Evolutionary conservation across 768 basidiomycete species (phyloP).

Genomic region (Auricularia sp.): DNA sequence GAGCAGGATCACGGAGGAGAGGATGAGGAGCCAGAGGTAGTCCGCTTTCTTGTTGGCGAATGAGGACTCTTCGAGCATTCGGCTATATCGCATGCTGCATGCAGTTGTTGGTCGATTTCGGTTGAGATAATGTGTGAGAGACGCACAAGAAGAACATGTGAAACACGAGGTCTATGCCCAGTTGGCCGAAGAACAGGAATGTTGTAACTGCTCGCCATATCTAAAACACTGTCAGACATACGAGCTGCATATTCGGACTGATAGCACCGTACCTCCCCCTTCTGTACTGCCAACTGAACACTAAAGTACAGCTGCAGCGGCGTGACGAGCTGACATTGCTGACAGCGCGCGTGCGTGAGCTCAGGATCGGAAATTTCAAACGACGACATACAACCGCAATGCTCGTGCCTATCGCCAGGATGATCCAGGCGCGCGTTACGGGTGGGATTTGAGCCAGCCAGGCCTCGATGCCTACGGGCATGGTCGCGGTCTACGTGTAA

Average conservation of each 20-base stretch:
- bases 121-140: neutral
- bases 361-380: neutral
- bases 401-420: constrained; percentile 66
- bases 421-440: constrained; percentile 80
- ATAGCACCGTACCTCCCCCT: constrained; percentile 51
- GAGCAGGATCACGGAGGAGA: constrained; percentile 77
- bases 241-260: constrained; percentile 7
- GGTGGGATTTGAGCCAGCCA: constrained; percentile 91
- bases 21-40: constrained; percentile 87
- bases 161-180: constrained; percentile 90
- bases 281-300: constrained; percentile 71
- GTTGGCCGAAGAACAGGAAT: constrained; percentile 92
- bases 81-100: constrained; percentile 86
- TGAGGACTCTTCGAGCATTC: constrained; percentile 94
- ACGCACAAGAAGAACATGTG: constrained; percentile 98
- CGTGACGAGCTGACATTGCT: constrained; percentile 91
- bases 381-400: constrained; percentile 69
- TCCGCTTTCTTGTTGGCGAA: constrained; percentile 87
- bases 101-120: neutral
- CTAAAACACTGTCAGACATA: constrained; percentile 28
- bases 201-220: constrained; percentile 83
- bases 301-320: constrained; percentile 91
- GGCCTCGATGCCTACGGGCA: constrained; percentile 54
- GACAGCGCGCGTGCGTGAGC: constrained; percentile 3
- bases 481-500: neutral